phyloP scores from a whole-genome alignment of 768 basidiomycete genomes.

The Xerocomus potaroensis region DNA sequence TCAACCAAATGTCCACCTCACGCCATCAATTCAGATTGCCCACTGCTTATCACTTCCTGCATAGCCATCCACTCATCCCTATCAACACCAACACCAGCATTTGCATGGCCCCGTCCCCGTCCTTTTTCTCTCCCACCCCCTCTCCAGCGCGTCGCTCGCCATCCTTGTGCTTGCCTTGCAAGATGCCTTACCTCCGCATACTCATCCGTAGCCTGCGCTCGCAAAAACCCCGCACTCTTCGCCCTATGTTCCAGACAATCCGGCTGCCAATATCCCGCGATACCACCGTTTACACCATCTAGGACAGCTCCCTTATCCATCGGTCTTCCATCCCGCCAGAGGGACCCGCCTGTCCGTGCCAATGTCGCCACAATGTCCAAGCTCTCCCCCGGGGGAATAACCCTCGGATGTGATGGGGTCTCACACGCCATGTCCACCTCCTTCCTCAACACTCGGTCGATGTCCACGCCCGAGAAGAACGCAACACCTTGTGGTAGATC shows the following conservation, averaged over 20 bases:
- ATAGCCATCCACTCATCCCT: slow-evolving; percentile 19
- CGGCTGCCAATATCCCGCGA: slow-evolving; percentile 46
- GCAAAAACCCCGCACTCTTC: slow-evolving; percentile 57
- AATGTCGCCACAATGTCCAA: slow-evolving; percentile 67
- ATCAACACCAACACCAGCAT: slow-evolving; percentile 10
- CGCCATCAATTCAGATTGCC: background rate
- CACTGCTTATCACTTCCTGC: slow-evolving; percentile 18
- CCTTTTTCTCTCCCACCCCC: background rate
- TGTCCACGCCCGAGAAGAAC: slow-evolving; percentile 95
- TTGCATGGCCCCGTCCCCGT: background rate
- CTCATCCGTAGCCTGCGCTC: slow-evolving; percentile 72
- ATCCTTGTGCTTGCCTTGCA: slow-evolving; percentile 41
- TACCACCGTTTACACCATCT: background rate
- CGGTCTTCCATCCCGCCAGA: slow-evolving; percentile 53
- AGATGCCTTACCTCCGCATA: slow-evolving; percentile 68
- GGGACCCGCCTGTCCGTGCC: slow-evolving; percentile 65
- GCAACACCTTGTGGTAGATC: slow-evolving; percentile 93
- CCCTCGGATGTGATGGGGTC: slow-evolving; percentile 83
- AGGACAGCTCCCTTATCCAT: slow-evolving; percentile 38
- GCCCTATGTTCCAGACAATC: slow-evolving; percentile 68
- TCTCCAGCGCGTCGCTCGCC: background rate
- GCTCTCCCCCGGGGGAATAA: slow-evolving; percentile 86
- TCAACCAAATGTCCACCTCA: too few species aligned
- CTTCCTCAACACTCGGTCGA: slow-evolving; percentile 88
- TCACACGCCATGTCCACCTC: slow-evolving; percentile 95